Base-by-base conservation (phyloP, 169 alveolate genomes). In the Eimeria tenella region DNA sequence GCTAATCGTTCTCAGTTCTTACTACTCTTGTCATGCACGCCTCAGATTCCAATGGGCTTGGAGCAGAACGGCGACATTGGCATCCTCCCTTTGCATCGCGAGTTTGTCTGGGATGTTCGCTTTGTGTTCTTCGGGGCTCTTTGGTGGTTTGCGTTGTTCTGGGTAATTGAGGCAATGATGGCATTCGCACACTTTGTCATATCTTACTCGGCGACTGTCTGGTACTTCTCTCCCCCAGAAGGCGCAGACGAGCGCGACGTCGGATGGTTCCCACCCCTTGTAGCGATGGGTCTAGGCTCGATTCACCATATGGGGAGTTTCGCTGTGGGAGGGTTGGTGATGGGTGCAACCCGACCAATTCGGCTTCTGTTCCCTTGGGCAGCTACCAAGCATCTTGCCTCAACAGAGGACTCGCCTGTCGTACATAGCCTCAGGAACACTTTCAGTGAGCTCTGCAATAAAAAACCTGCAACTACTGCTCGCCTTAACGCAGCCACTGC, bases 181-280 rank as follows among this genome's bases (percentile, higher is more conserved):
- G 89, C 95, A 58, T 93, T 65, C 71, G 53, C 90, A 6, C 93
- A 84, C 53, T 93, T 93, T 71, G 93, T 53, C 83, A 23, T 93
- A 21, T 73, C 95, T 13, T 93, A 93, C 74, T n/a, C 93, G 49
- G 93, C 84, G 42, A 93, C 95, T 5, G 93, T 93, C 7, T 93
- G 95, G 95, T 93, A 93, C 82, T 93, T 93, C 93, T 93, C 95
- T 6, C 95, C 95, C 15, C 89, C 95, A 10, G 93, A 84, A 21
- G 93, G 93, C 19, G 81, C 93, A 25, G 94, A 93, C 13, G 94
- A 93, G 23, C 52, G 95, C 4, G 95, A 93, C 89, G 93, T 71
- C 58, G 95, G 93, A 15, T 82, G 93, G 90, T 86, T 53, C 55
- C 95, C 95, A 6, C 90, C 95, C 71, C 93, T 93, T 2, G 93